These are phyloP conservation scores for Xylaria sp. DNA, from an alignment of 2,329 filamentous ascomycete species.

Conservation along the genomic window DNA sequence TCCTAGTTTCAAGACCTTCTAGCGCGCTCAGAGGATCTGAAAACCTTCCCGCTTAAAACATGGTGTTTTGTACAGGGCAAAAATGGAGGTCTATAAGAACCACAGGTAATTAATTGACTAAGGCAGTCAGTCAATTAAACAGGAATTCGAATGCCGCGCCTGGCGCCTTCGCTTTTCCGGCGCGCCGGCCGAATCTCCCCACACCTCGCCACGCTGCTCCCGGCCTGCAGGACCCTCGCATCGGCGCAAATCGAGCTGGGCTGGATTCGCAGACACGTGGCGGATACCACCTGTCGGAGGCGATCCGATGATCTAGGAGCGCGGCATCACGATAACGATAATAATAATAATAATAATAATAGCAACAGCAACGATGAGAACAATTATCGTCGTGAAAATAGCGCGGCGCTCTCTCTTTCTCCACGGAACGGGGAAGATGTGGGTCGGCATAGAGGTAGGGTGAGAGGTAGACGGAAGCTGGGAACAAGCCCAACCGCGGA, in stretches of 20 bases:
- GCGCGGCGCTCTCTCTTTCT: neutral
- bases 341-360: neutral
- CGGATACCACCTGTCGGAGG: neutral
- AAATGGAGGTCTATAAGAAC: neutral
- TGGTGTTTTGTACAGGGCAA: neutral
- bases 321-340: too few relatives aligned
- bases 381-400: too few relatives aligned
- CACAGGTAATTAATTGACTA: neutral
- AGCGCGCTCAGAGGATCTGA: neutral
- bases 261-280: conserved; percentile 75
- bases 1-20: neutral
- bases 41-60: neutral
- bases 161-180: conserved; percentile 67
- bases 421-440: neutral
- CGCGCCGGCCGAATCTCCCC: conserved; percentile 65
- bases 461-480: neutral
- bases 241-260: conserved; percentile 76
- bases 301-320: too few relatives aligned
- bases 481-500: neutral
- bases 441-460: neutral
- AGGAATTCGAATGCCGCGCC: conserved; percentile 66
- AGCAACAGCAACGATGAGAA: too few relatives aligned
- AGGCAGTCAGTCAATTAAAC: neutral
- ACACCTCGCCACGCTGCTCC: conserved; percentile 70
- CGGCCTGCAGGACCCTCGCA: conserved; percentile 59